These are phyloP conservation scores for Vitis labrusca DNA, from an alignment of 164 flowering plant species.

Conservation along the genomic window DNA sequence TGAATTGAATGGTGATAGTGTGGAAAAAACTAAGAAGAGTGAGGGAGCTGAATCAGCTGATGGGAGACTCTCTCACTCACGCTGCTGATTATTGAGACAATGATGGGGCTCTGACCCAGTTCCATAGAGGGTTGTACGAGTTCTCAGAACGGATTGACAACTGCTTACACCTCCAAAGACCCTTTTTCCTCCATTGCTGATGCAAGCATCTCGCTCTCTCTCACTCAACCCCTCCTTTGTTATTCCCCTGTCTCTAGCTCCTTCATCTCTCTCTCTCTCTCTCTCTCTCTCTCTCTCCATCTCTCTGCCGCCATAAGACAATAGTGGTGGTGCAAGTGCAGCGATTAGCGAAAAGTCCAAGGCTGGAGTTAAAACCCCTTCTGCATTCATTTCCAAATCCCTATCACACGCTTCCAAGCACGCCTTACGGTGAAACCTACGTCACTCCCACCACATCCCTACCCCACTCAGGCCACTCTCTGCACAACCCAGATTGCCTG, in stretches of 20 bases:
- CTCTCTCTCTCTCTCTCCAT: slow-evolving; percentile 9
- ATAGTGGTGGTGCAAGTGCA: background rate
- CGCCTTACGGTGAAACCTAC: slow-evolving; percentile 27
- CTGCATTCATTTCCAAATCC: slow-evolving; percentile 27
- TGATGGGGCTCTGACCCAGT: slow-evolving; percentile 43
- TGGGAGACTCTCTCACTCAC: background rate
- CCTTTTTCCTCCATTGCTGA: slow-evolving; percentile 7
- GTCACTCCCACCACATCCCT: slow-evolving; percentile 9
- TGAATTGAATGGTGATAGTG: too few species aligned
- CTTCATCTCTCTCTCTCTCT: background rate
- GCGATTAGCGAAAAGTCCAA: slow-evolving; percentile 8
- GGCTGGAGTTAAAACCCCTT: slow-evolving; percentile 13
- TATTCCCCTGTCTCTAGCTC: background rate
- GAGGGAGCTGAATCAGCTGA: background rate
- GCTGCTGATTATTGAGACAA: slow-evolving; percentile 41
- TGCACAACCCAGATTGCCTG: slow-evolving; percentile 16
- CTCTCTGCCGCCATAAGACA: slow-evolving; percentile 31
- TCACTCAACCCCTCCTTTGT: background rate
- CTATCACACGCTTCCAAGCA: slow-evolving; percentile 53
- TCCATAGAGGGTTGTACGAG: slow-evolving; percentile 12
- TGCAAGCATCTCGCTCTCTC: slow-evolving; percentile 10
- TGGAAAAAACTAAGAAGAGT: background rate
- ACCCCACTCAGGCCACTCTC: background rate
- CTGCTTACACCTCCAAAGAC: background rate
- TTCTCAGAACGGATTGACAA: slow-evolving; percentile 23